Evolutionary conservation across 495 filamentous ascomycete genomes (phyloP), one percentile per base, ranked within the genome.

Genomic region (Chlorociboria aeruginascens): DNA sequence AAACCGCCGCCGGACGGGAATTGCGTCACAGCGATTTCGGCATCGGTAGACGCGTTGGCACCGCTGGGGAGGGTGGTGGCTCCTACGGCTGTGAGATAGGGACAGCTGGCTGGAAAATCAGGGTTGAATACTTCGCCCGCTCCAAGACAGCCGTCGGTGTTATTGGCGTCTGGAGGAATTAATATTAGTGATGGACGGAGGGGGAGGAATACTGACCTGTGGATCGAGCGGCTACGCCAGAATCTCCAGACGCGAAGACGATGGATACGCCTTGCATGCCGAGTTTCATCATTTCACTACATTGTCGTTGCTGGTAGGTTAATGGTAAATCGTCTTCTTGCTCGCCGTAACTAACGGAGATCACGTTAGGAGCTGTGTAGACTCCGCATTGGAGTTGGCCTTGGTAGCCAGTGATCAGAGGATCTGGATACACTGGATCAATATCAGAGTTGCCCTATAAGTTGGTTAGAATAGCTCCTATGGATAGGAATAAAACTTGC

Each of bases 1-100:
- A 75, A 75, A 7, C 72, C 71, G 12, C 72, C 72, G n/a, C 70
- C 66, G 31, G 65, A 62, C 10, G 50, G 53, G 56, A 64, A 60
- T 29, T 46, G 4, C 12, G 46, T 43, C 0, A 64, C 68, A 44
- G 54, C 45, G 34, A 38, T 54, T 53, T 67, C 63, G 28, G 55
- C 49, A 42, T 66, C 56, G 32, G 36, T 45, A 25, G 48, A 44
- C 36, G 48, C 55, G 29, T 31, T 55, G 7, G 14, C 49, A 11
- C 40, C 40, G 28, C 54, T 40, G 17, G 51, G 51, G 25, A 69
- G 49, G 17, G 56, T 45, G 1, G 66, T 70, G 33, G 63, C 68
- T 46, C 71, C 68, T 20, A 74, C 69, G 6, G 61, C 57, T 2
- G 72, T 71, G 14, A 76, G 50, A 49, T 64, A 74, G 1, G 70